Conservation (phyloP, 306 rosid species). For the Canavalia gladiata region DNA sequence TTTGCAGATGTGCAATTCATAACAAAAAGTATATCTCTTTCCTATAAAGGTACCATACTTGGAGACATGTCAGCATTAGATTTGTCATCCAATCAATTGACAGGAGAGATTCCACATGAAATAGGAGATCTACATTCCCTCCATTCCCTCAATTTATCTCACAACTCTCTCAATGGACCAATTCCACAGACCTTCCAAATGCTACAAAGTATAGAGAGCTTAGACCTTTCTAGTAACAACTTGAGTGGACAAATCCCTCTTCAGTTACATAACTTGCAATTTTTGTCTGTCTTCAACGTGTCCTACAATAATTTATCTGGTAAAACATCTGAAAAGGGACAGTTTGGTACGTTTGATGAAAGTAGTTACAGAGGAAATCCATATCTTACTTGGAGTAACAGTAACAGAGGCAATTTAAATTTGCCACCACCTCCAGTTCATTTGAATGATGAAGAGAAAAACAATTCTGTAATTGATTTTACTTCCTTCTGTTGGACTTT, state of each 20-base stretch:
- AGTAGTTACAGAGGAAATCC: constrained; percentile 35
- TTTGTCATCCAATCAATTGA: constrained; percentile 37
- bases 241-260: constrained; percentile 44
- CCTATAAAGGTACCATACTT: background rate
- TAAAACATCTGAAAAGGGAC: background rate
- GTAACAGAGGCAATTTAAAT: background rate
- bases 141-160: constrained; percentile 40
- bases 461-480: constrained; percentile 14
- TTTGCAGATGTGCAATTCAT: background rate
- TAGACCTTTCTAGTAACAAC: constrained; percentile 45
- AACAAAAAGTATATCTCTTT: background rate
- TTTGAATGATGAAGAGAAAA: background rate
- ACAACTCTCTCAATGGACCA: constrained; percentile 16
- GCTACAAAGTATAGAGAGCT: constrained; percentile 8
- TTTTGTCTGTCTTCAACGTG: constrained; percentile 34
- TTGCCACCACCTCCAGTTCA: background rate
- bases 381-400: background rate
- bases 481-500: constrained; percentile 28
- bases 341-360: constrained; percentile 34
- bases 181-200: constrained; percentile 38
- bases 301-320: constrained; percentile 41
- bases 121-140: constrained; percentile 9
- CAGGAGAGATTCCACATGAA: constrained; percentile 30
- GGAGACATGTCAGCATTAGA: constrained; percentile 13
- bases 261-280: background rate